Evolutionary conservation across 495 filamentous ascomycete genomes (phyloP).

Genomic region (Astrothelium subdiscretum): DNA sequence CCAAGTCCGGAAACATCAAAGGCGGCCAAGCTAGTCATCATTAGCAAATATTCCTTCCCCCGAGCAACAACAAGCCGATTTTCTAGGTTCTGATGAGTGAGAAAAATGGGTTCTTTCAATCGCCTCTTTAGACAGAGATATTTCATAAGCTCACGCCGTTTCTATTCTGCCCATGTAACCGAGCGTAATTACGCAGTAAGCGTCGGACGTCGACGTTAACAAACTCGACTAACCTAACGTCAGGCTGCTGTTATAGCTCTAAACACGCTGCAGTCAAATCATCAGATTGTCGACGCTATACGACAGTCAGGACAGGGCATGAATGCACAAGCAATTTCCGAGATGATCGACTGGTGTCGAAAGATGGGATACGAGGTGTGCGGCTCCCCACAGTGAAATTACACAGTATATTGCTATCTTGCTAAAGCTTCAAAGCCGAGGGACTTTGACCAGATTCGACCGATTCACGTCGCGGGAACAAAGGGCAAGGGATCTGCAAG

Average conservation of each 20-base stretch:
- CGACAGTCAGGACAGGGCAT: conserved; percentile 53
- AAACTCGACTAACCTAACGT: background rate
- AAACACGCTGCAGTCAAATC: conserved; percentile 85
- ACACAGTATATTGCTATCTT: background rate
- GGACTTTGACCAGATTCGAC: conserved; percentile 65
- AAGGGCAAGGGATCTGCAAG: conserved; percentile 87
- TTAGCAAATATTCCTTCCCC: too few species aligned
- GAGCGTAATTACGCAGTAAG: background rate
- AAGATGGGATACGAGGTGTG: conserved; percentile 70
- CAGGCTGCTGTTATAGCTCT: conserved; percentile 64
- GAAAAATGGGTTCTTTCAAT: too few species aligned
- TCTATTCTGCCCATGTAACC: background rate
- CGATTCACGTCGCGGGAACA: conserved; percentile 78
- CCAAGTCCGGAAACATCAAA: too few species aligned
- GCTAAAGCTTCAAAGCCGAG: conserved; percentile 38
- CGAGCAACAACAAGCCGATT: too few species aligned
- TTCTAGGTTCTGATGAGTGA: too few species aligned
- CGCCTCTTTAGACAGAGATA: background rate
- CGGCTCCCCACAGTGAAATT: conserved; percentile 3
- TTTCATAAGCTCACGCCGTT: background rate
- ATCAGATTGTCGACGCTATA: conserved; percentile 62
- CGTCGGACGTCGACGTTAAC: background rate
- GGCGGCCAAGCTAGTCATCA: too few species aligned
- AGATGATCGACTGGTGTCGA: conserved; percentile 66
- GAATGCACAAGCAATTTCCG: conserved; percentile 56